Evolutionary conservation across 2,329 filamentous ascomycete species (phyloP).

Genomic region (Pyrenochaeta sp.): DNA sequence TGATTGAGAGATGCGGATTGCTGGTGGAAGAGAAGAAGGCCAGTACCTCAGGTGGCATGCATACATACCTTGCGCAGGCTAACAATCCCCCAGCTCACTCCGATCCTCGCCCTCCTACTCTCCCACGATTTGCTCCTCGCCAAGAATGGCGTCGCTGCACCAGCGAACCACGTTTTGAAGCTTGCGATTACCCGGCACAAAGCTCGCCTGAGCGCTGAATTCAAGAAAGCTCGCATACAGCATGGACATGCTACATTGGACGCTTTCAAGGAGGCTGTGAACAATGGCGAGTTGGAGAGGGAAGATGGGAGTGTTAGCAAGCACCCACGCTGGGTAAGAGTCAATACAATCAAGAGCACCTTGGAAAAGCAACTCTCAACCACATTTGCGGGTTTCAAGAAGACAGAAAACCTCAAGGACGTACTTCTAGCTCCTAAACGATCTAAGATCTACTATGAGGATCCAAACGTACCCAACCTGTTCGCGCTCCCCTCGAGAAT

Average conservation of each 20-base stretch:
- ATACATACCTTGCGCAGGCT: slow-evolving; percentile 6
- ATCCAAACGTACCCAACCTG: slow-evolving; percentile 82
- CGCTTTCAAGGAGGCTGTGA: slow-evolving; percentile 68
- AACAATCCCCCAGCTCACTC: slow-evolving; percentile 70
- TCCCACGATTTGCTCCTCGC: slow-evolving; percentile 85
- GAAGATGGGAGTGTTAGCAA: slow-evolving; percentile 51
- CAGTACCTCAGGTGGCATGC: slow-evolving; percentile 63
- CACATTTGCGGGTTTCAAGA: slow-evolving; percentile 73
- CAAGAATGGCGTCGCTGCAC: slow-evolving; percentile 83
- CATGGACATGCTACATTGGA: slow-evolving; percentile 74
- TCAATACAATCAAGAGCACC: slow-evolving; percentile 80
- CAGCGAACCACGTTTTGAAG: slow-evolving; percentile 79
- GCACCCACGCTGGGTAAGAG: slow-evolving; percentile 90
- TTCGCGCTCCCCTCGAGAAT: slow-evolving; percentile 76
- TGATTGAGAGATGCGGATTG: slow-evolving; percentile 83
- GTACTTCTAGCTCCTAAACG: slow-evolving; percentile 57
- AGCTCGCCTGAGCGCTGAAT: slow-evolving; percentile 79
- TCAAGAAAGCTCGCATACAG: slow-evolving; percentile 79
- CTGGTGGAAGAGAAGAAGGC: slow-evolving; percentile 87
- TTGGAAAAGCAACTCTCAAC: slow-evolving; percentile 75
- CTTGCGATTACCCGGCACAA: slow-evolving; percentile 82
- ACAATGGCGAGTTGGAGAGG: slow-evolving; percentile 48
- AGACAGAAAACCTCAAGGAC: slow-evolving; percentile 64
- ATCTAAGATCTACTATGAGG: slow-evolving; percentile 71
- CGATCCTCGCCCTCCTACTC: slow-evolving; percentile 80